Conservation (phyloP, 805 yeast species). For the Yarrowia sp. region DNA sequence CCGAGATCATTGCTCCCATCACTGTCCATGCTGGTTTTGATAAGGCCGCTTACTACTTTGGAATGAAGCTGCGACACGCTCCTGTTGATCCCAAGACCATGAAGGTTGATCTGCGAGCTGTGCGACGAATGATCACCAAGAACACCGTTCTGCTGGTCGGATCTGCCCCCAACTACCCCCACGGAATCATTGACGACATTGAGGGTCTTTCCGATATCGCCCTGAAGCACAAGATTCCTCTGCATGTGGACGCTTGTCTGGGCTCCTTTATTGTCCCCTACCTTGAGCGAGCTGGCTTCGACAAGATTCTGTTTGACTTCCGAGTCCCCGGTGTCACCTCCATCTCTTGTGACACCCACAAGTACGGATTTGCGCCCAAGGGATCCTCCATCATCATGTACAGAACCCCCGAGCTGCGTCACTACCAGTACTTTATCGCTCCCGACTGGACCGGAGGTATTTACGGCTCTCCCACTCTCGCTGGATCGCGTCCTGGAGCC, state of each 20-base stretch:
- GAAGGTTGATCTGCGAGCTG: conserved; percentile 69
- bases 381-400: conserved; percentile 95
- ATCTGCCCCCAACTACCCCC: conserved; percentile 97
- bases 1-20: conserved; percentile 88
- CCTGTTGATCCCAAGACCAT: conserved; percentile 72
- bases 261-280: conserved; percentile 92
- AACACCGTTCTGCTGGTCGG: conserved; percentile 89
- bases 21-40: conserved; percentile 96
- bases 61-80: conserved; percentile 81
- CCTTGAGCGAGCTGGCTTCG: conserved; percentile 67
- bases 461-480: conserved; percentile 95
- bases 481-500: conserved; percentile 98
- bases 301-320: conserved; percentile 75
- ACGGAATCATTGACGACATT: conserved; percentile 93
- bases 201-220: conserved; percentile 72
- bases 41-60: conserved; percentile 90
- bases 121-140: conserved; percentile 67
- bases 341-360: conserved; percentile 98
- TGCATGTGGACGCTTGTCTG: conserved; percentile 94
- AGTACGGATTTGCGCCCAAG: conserved; percentile 97
- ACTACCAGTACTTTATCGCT: conserved; percentile 81
- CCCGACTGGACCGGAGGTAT: conserved; percentile 94
- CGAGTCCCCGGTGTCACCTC: conserved; percentile 90
- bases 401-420: conserved; percentile 68
- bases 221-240: conserved; percentile 70